These are phyloP conservation scores for Podaxis rugospora DNA, from an alignment of 768 basidiomycete species.

Conservation along the genomic window DNA sequence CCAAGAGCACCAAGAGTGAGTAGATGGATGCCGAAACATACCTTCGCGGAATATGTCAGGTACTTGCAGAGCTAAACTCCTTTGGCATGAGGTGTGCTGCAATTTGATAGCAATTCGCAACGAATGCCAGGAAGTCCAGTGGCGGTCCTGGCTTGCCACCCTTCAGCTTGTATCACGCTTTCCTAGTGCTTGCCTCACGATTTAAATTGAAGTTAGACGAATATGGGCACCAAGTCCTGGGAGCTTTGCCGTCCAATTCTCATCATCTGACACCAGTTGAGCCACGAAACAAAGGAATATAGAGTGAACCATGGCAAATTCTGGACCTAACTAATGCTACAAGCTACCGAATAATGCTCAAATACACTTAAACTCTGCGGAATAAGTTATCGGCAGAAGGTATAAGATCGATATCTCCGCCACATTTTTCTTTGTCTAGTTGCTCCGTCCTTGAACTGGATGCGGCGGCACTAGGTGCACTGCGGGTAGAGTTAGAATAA, in stretches of 20 bases:
- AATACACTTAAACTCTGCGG: background rate
- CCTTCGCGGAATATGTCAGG: no score
- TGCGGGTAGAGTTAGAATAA: background rate
- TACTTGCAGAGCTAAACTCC: no score
- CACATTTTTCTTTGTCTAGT: background rate
- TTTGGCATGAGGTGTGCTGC: no score
- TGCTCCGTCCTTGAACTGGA: background rate
- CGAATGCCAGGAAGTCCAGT: no score
- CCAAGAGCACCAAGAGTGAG: no score
- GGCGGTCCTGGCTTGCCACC: no score
- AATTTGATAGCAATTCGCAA: no score
- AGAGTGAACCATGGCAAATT: background rate
- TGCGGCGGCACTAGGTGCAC: background rate
- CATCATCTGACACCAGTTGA: background rate
- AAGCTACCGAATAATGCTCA: background rate
- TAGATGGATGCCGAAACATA: no score
- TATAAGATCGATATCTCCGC: background rate
- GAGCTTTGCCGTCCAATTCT: background rate
- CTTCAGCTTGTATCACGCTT: no score
- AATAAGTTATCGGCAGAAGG: conserved; percentile 8
- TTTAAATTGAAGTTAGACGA: no score
- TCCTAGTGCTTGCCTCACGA: no score
- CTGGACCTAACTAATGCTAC: background rate
- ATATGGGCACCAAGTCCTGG: no score
- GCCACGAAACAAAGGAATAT: background rate